Conservation (phyloP, 2,329 filamentous ascomycete species). For the Colletotrichum navitas region DNA sequence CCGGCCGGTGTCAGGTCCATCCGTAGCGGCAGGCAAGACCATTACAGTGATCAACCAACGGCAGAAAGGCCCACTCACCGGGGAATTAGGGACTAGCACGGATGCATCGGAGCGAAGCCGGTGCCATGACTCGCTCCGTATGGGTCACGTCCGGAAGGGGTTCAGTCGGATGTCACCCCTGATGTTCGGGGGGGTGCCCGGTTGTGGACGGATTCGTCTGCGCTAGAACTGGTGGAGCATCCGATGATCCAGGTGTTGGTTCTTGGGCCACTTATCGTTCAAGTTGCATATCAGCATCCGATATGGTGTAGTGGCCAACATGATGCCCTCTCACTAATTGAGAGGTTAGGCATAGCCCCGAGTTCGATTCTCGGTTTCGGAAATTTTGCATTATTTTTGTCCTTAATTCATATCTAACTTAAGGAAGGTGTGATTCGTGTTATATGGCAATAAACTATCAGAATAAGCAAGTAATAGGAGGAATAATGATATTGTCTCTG, state of each 20-base stretch:
- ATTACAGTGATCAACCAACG: neutral
- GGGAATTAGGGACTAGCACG: neutral
- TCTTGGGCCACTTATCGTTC: fast-evolving
- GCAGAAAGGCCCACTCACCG: neutral
- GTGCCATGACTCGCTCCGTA: conserved; percentile 29
- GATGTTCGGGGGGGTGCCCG: conserved; percentile 1
- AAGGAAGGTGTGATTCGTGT: neutral
- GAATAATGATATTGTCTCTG: neutral
- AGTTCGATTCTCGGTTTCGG: conserved; percentile 41
- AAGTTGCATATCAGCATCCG: neutral
- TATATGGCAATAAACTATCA: neutral
- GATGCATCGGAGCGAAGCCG: conserved; percentile 4
- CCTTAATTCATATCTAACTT: neutral
- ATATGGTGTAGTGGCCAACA: conserved; percentile 42
- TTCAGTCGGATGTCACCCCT: neutral
- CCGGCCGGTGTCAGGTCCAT: neutral
- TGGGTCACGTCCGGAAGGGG: conserved; percentile 3
- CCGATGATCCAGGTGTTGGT: fast-evolving
- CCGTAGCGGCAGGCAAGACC: neutral
- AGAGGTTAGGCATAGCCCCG: conserved; percentile 39
- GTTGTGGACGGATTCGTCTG: neutral
- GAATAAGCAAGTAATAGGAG: neutral
- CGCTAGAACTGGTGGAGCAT: neutral
- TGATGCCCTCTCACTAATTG: conserved; percentile 34
- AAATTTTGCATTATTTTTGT: conserved; percentile 9